phyloP scores from a whole-genome alignment of 73 alveolate species.

The Symbiodinium natans region DNA sequence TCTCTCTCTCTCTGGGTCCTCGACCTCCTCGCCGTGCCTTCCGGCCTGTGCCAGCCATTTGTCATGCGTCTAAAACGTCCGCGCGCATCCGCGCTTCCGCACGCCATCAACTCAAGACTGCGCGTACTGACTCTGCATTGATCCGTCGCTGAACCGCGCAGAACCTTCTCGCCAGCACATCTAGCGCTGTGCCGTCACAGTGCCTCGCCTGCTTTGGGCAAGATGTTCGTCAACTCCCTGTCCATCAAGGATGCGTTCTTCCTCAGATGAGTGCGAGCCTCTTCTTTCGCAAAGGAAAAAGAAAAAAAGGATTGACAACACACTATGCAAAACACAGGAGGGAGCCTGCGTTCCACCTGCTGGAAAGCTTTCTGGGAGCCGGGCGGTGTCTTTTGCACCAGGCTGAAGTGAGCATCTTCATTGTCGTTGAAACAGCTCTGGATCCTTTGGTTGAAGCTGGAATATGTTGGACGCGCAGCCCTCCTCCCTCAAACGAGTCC shows the following conservation, averaged over 20 bases:
- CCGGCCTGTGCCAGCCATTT: conserved; percentile 26
- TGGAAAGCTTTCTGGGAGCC: not conserved
- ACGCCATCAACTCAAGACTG: not conserved
- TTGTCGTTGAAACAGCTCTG: conserved; percentile 84
- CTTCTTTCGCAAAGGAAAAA: too few relatives aligned
- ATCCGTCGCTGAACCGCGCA: too few relatives aligned
- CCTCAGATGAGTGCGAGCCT: conserved; percentile 25
- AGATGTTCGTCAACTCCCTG: conserved; percentile 58
- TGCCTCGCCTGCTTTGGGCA: conserved; percentile 86
- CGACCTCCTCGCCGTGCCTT: conserved; percentile 88
- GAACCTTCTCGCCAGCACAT: too few relatives aligned
- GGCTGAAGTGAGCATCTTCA: conserved; percentile 78
- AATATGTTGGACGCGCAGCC: too few relatives aligned
- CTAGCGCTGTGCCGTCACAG: too few relatives aligned
- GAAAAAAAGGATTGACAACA: too few relatives aligned
- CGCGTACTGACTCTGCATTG: too few relatives aligned
- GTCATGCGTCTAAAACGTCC: not conserved
- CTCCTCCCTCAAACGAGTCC: not conserved
- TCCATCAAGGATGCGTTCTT: conserved; percentile 79
- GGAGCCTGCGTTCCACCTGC: too few relatives aligned
- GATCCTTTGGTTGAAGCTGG: not conserved
- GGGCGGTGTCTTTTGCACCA: conserved; percentile 88
- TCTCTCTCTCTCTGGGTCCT: too few relatives aligned
- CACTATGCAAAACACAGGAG: too few relatives aligned
- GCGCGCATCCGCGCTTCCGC: not conserved